Conservation (phyloP, 306 rosid species). For the Ormosia emarginata region DNA sequence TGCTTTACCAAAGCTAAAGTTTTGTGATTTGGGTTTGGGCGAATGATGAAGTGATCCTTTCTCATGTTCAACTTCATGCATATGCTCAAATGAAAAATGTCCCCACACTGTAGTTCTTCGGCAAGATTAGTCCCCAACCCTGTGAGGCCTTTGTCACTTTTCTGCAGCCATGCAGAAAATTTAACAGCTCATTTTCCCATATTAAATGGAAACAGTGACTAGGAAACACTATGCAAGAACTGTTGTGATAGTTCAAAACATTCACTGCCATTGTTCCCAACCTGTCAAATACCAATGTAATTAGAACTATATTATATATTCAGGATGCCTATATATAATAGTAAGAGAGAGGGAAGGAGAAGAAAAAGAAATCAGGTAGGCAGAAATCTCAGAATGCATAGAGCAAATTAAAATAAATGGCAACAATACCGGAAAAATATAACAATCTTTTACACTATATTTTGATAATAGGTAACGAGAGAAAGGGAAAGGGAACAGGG, state of each 20-base stretch:
- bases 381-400: not conserved
- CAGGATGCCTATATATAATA: not conserved
- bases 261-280: slow-evolving; percentile 62
- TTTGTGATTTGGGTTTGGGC: not conserved
- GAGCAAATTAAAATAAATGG: not conserved
- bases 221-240: slow-evolving; percentile 67
- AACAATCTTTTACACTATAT: not conserved
- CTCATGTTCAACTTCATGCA: slow-evolving; percentile 5
- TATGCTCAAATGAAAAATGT: slow-evolving; percentile 56
- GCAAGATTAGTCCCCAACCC: slow-evolving; percentile 54
- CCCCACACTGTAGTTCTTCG: slow-evolving; percentile 82
- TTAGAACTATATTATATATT: not conserved
- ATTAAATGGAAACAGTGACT: slow-evolving; percentile 74
- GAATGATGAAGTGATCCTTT: not conserved
- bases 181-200: slow-evolving; percentile 68
- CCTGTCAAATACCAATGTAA: slow-evolving; percentile 45
- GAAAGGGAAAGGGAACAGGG: no score
- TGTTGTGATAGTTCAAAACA: slow-evolving; percentile 73
- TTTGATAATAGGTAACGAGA: no score
- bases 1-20: not conserved
- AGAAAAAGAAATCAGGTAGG: not conserved
- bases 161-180: slow-evolving; percentile 61
- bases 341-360: not conserved
- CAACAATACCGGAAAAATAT: not conserved
- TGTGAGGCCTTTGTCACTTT: slow-evolving; percentile 60